Evolutionary conservation across 148 eudicot genomes (phyloP).

Genomic region (Camellia granthamiana): DNA sequence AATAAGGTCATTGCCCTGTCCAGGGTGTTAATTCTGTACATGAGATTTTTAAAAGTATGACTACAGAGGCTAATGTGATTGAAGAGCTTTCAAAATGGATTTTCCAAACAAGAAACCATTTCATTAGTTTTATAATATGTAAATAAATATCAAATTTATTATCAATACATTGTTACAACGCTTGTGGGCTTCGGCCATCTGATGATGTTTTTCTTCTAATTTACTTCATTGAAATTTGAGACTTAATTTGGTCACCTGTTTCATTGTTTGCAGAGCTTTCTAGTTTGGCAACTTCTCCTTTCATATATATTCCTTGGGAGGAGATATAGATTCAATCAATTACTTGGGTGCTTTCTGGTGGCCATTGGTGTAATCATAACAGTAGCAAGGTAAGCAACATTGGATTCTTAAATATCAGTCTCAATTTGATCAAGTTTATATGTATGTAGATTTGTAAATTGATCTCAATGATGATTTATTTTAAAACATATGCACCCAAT

Average conservation of each 20-base stretch:
- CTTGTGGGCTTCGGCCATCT: conserved; percentile 6
- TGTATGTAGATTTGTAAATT: no score
- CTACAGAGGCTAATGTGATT: conserved; percentile 1
- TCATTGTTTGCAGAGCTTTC: background rate
- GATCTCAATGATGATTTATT: no score
- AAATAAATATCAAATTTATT: background rate
- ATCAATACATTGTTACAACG: background rate
- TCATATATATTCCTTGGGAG: no score
- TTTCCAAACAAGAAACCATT: background rate
- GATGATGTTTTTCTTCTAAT: conserved; percentile 7
- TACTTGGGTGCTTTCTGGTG: no score
- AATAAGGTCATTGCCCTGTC: background rate
- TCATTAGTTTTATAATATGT: background rate
- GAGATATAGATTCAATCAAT: no score
- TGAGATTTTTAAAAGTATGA: background rate
- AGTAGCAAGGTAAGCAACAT: no score
- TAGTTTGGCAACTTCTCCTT: no score
- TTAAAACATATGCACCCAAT: no score
- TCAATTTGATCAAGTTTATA: no score
- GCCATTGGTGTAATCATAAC: no score
- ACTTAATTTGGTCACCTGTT: conserved; percentile 18
- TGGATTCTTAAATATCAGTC: no score
- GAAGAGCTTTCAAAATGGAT: background rate
- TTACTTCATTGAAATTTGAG: background rate
- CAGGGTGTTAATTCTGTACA: background rate